Percentiles rank a stretch among this genome's conserved stretches.
Conservation (phyloP, 2,329 filamentous ascomycete species). For the Trichoderma sp. region DNA sequence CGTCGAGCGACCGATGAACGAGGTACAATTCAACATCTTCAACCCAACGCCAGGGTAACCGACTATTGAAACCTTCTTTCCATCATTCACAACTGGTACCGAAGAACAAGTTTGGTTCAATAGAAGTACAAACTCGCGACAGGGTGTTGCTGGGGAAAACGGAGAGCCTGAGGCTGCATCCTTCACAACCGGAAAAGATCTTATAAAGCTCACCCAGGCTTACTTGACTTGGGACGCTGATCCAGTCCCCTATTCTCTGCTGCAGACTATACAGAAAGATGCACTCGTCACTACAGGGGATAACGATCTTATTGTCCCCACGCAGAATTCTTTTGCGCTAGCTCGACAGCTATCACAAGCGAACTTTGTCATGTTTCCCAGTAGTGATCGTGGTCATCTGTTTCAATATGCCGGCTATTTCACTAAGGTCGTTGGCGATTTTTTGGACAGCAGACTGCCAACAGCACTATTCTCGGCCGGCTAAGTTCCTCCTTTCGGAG, state of each 20-base stretch:
- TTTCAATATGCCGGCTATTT: slow-evolving; percentile 6
- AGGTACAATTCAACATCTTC: slow-evolving; percentile 1
- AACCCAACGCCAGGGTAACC: neutral
- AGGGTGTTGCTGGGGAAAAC: neutral
- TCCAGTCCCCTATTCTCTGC: neutral
- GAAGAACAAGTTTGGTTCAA: slow-evolving; percentile 3
- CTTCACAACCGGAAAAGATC: neutral
- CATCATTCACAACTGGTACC: neutral
- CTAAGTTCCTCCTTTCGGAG: neutral
- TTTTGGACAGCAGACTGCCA: neutral
- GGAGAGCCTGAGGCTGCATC: neutral
- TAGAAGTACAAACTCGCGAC: neutral
- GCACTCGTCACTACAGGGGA: neutral
- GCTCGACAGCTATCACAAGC: neutral
- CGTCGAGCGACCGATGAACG: slow-evolving; percentile 26
- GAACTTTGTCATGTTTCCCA: neutral
- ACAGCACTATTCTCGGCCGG: neutral
- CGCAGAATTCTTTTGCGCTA: neutral
- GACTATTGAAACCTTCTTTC: neutral
- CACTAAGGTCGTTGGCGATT: neutral
- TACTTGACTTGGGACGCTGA: slow-evolving; percentile 12
- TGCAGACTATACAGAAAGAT: slow-evolving; percentile 7
- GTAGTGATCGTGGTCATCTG: neutral
- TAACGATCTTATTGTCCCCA: slow-evolving; percentile 3
- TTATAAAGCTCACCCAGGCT: slow-evolving; percentile 4